Evolutionary conservation across 2,329 filamentous ascomycete species (phyloP), one percentile per base, ranked within the genome.

Genomic region (Colletotrichum somersetense): DNA sequence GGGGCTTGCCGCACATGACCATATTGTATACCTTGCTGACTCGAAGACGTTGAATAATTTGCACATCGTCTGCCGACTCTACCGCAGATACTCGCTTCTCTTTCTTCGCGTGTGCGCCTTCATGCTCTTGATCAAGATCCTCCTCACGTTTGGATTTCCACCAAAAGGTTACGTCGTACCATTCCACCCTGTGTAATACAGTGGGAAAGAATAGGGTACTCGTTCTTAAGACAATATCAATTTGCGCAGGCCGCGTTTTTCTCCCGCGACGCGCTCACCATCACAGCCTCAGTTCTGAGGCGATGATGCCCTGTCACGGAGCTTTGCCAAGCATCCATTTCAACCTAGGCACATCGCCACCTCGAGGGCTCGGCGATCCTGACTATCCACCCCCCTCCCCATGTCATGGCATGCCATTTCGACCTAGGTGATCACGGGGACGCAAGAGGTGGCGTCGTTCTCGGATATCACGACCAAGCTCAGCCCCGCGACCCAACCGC

Each of bases 351-450:
- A 5, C 23, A 26, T 53, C 6, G 12, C 46, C 23, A 14, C 46
- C 10, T 52, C 10, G 11, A 26, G 33, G 33, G 7, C 33, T 52
- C 20, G 48, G 12, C n/a, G 18, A 38, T 16, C 23, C 42, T n/a
- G 0, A 16, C 16, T n/a, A 8, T 23, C 20, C 40, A 18, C 44
- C 44, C 33, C 46, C 18, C n/a, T 7, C 10, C 38, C 10, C 8
- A 26, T 30, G 26, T 40, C 33, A 44, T 16, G 23, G 18, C 35
- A 44, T 16, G 23, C n/a, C 35, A 81, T 82, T 79, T 63, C 77
- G 48, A 77, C 77, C 6, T 80, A 79, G 74, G 71, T 79, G 65
- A 76, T 82, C 62, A 82, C 81, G 23, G n/a, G 81, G 81, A 48
- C 35, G 75, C 79, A 8, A 77, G 79, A 16, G 73, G 79, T 18